These are phyloP conservation scores for Malus asiatica DNA, from an alignment of 306 rosid genomes.

Conservation along the genomic window DNA sequence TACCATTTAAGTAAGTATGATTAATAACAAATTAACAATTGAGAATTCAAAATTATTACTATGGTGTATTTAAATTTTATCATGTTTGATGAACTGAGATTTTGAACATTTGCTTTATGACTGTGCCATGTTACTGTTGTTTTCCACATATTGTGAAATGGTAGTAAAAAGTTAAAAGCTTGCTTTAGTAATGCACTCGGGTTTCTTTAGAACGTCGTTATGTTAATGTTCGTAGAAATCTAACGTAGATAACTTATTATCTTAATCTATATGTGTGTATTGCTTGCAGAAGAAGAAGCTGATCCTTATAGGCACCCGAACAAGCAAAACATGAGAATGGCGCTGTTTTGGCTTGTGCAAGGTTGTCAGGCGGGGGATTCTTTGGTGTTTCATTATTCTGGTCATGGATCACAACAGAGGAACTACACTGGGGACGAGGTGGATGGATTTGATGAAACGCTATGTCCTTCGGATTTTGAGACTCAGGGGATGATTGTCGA, in stretches of 20 bases:
- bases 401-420: slow-evolving; percentile 43
- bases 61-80: background rate
- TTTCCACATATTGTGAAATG: background rate
- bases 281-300: slow-evolving; percentile 35
- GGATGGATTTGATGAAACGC: slow-evolving; percentile 43
- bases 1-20: background rate
- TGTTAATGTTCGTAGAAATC: background rate
- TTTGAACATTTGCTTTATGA: too few species aligned
- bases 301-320: slow-evolving; percentile 31
- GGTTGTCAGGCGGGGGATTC: slow-evolving; percentile 47
- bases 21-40: too few species aligned
- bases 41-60: background rate
- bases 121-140: too few species aligned
- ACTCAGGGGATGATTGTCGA: slow-evolving; percentile 40
- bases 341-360: slow-evolving; percentile 39
- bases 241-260: background rate
- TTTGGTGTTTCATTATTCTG: slow-evolving; percentile 44
- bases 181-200: background rate
- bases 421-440: slow-evolving; percentile 40
- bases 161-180: background rate
- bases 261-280: background rate
- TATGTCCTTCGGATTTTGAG: slow-evolving; percentile 34
- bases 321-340: slow-evolving; percentile 37
- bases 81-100: background rate
- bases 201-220: background rate